Base-by-base conservation (phyloP, 441 rosid genomes). In the Erodium moschatum region DNA sequence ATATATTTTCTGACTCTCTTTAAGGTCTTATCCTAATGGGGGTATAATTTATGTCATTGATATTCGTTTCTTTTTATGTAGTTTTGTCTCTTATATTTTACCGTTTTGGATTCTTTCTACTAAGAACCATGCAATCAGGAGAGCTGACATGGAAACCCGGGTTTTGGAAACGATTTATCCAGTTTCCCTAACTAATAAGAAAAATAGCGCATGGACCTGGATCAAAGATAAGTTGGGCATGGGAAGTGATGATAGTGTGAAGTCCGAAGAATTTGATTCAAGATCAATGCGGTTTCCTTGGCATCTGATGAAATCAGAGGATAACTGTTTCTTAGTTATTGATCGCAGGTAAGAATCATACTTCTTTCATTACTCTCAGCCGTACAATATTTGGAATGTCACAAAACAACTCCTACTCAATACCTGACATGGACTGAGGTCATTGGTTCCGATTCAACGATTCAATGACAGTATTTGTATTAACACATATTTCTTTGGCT, bases 111-210 rank as follows among this genome's bases (percentile, higher is more conserved):
- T 68, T 44, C 58, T 72, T 40, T 78, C 54, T 73, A 52, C 62
- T 64, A 70, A 94, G 97, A 94, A 94, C 78, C 90, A 91, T 78
- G 99, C 94, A 66, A 87, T 91, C 79, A 84, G 97, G 83, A 91
- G 83, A 82, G 97, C 97, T 76, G 88, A 88, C 79, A 61, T 91
- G 82, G 80, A 78, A 71, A 84, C 73, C 54, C 88, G 99, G 83
- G 84, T 88, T 78, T 71, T 94, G 54, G 97, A 94, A 80, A 94
- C 99, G 58, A 80, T 94, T 77, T 85, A 86, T 83, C 97, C 97
- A 16, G 76, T 71, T 67, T 79, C 75, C 69, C 74, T 81, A 61
- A 75, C 72, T 75, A 81, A 81, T 77, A 79, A 76, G 75, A 62
- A 52, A 50, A 74, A 64, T 68, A 80, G 82, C 48, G 1, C 88